Conservation (phyloP, 31 red algal species). For the Odonthalia washingtoniensis region DNA sequence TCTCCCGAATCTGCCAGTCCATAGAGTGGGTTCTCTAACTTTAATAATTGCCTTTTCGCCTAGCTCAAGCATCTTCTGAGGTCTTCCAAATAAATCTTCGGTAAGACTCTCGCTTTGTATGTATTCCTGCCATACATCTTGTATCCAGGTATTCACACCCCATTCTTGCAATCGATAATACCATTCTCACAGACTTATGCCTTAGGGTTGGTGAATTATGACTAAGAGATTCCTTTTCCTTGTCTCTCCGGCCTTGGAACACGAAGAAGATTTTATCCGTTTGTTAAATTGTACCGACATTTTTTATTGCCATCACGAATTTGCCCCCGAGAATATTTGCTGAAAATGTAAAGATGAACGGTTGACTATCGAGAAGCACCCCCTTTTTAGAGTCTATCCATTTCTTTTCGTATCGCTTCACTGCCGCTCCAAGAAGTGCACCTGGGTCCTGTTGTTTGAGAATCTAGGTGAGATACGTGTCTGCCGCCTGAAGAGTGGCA, state of each 20-base stretch:
- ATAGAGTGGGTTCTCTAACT: not conserved
- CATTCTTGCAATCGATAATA: constrained; percentile 16
- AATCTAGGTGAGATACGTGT: not conserved
- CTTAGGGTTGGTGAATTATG: constrained; percentile 21
- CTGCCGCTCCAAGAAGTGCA: not conserved
- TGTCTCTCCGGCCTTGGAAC: constrained; percentile 27
- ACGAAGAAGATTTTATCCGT: constrained; percentile 27
- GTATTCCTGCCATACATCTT: constrained; percentile 31
- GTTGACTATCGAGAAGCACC: too few species aligned
- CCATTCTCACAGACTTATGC: too few species aligned
- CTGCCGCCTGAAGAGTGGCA: not conserved
- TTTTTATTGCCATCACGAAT: constrained; percentile 38
- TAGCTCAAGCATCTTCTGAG: not conserved
- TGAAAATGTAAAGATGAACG: not conserved
- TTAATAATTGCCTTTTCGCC: not conserved
- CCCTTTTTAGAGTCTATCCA: not conserved
- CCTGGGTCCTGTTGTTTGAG: not conserved
- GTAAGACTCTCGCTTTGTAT: too few species aligned
- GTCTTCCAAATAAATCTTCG: constrained; percentile 7
- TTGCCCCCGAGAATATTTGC: constrained; percentile 26
- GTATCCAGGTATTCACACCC: constrained; percentile 2
- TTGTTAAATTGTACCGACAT: constrained; percentile 13
- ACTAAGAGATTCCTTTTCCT: constrained; percentile 1
- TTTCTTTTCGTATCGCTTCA: not conserved
- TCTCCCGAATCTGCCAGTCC: not conserved